Base-by-base conservation (phyloP, 177 flowering plant species). In the Vitis hybrid region DNA sequence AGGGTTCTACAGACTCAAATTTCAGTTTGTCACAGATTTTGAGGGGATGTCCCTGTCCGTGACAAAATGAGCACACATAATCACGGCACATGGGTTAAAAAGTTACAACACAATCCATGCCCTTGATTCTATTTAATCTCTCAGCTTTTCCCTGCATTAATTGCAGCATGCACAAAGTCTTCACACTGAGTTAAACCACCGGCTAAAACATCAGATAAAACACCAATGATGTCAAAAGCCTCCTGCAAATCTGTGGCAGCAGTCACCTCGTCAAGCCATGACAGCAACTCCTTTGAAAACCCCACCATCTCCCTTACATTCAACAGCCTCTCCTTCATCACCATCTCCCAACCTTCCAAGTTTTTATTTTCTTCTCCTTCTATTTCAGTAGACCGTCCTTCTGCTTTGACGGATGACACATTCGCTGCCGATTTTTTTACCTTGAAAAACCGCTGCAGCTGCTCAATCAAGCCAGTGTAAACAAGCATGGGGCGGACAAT, bases 381-480 rank as follows among this genome's bases (percentile, higher is more conserved):
- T 48, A 14, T 72, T 22, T 67, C 82, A 16, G 65, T 56, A 0
- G 83, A 54, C 5, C 72, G 68, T 20, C 78, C 83, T 69, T 74
- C 88, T 13, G 75, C 63, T 62, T 62, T 72, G 10, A 18, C 57
- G 2, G 76, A 19, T 8, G 57, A 72, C 2, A 60, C 19, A 48
- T 14, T 69, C 16, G 29, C 29, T 26, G 76, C 70, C 0, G 85
- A 48, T 73, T 84, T 90, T 67, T 78, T 84, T 2, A 80, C 78
- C 82, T 95, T 95, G 83, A 93, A 87, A 69, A 88, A 93, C 6
- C 70, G 71, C 69, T 96, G 99, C 62, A 96, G 84, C 82, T 92
- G 98, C 81, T 92, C 93, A n/a, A 96, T 87, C 76, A 96, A 71
- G 58, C 99, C 99, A 1, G 92, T 85, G 75, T 93, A 96, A n/a